Conservation (phyloP, 371 early-diverging fungal genomes). For the Nematocida minor region DNA sequence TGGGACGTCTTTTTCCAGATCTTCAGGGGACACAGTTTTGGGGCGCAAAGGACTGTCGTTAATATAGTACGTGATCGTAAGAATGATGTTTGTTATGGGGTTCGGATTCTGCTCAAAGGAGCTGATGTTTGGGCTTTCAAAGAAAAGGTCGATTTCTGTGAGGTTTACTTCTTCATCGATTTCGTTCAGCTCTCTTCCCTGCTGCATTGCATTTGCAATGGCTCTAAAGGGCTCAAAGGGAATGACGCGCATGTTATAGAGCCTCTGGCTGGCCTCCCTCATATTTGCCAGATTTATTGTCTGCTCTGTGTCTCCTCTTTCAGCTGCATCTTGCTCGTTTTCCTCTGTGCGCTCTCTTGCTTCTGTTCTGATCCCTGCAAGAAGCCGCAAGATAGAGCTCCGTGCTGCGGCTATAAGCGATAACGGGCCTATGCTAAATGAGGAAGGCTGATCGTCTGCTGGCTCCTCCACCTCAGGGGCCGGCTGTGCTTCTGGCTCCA, state of each 20-base stretch:
- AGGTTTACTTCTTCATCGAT: not conserved
- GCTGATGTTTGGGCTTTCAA: not conserved
- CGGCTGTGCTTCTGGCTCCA: not conserved
- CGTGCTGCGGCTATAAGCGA: slow-evolving; percentile 2
- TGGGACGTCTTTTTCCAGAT: slow-evolving; percentile 1
- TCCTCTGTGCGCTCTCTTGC: too few species aligned
- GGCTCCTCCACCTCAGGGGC: not conserved
- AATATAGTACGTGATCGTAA: slow-evolving; percentile 37
- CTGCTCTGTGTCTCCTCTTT: too few species aligned
- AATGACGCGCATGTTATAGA: not conserved
- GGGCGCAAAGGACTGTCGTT: not conserved
- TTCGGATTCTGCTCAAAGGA: not conserved
- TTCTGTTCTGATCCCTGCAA: not conserved
- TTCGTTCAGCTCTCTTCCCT: not conserved
- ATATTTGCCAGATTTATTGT: not conserved
- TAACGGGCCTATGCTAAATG: not conserved
- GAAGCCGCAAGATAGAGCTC: not conserved
- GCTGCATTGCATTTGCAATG: not conserved
- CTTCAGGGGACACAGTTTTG: slow-evolving; percentile 17
- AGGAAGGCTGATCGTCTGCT: not conserved
- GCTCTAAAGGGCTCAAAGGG: not conserved
- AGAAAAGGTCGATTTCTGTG: not conserved
- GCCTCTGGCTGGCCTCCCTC: not conserved
- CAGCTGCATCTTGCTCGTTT: not conserved
- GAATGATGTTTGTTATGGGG: slow-evolving; percentile 9